Evolutionary conservation across 1,284 basidiomycete species (phyloP).

Genomic region (Cryptococcus sp.): DNA sequence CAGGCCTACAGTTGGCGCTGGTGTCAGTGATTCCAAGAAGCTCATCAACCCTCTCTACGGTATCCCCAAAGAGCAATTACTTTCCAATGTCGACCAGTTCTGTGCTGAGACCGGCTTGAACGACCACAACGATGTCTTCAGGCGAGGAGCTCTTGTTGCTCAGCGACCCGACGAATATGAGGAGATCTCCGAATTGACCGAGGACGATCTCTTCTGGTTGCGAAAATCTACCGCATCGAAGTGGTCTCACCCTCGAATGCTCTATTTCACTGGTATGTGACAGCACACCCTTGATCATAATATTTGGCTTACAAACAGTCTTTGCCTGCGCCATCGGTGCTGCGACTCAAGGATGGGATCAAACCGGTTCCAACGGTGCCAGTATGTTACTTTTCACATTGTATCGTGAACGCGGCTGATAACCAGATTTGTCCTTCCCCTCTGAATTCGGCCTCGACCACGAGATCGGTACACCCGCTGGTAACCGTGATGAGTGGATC

Average conservation of each 20-base stretch:
- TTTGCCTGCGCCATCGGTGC: constrained; percentile 25
- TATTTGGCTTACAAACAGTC: neutral
- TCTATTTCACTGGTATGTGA: constrained; percentile 13
- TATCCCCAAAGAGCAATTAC: constrained; percentile 30
- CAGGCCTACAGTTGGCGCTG: neutral
- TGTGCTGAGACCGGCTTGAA: constrained; percentile 49
- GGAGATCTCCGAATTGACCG: constrained; percentile 54
- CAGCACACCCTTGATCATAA: neutral
- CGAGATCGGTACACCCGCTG: neutral
- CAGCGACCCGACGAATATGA: constrained; percentile 59
- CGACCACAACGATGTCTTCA: constrained; percentile 50
- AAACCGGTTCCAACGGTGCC: constrained; percentile 50
- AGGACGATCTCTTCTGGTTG: constrained; percentile 21
- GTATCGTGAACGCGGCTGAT: neutral
- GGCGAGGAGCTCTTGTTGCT: constrained; percentile 61
- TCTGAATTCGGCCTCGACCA: constrained; percentile 57
- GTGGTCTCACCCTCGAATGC: constrained; percentile 57
- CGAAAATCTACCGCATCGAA: constrained; percentile 40
- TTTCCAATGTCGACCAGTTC: constrained; percentile 58
- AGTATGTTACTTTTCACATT: constrained; percentile 23
- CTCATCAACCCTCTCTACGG: neutral
- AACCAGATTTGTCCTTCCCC: constrained; percentile 58
- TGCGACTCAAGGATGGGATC: constrained; percentile 37
- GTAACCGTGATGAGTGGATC: constrained; percentile 59
- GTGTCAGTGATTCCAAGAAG: neutral